Base-by-base conservation (phyloP, 192 early-diverging fungal species). In the Martensiomyces pterosporus region DNA sequence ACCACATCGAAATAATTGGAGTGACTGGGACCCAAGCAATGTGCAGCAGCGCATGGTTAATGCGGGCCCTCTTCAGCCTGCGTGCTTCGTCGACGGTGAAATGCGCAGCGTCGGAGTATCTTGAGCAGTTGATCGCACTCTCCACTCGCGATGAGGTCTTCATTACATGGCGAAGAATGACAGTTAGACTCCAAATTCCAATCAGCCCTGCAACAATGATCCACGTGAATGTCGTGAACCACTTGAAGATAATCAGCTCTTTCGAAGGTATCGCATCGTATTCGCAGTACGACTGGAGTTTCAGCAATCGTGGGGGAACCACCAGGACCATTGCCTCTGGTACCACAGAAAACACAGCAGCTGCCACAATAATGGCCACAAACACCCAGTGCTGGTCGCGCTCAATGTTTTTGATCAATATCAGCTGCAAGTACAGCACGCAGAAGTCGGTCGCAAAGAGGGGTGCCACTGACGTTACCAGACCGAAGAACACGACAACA, bases 211-310 rank as follows among this genome's bases (percentile, higher is more conserved):
- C 36, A 16, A 69, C 3, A 0, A 43, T 17, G 9, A 57, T 38
- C 66, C 66, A 69, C 17, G 62, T 62, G 26, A 62, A 62, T 16
- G 58, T 49, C 9, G 62, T 59, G 0, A 58, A 50, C 66, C 66
- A 69, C 24, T 69, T 37, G 46, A 69, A 69, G 10, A 54, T 16
- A 49, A 69, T 62, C 14, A 61, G 54, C 8, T 50, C 10, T 9
- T 33, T 43, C 9, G 26, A 41, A 2, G 66, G 66, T 12, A 52
- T 25, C 1, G 16, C 17, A 8, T 23, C 22, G 16, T 39, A 69
- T 13, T 53, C 59, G 46, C 66, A 69, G 16, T 49, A 62, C 4
- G 52, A 45, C 0, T 25, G 0, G 41, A 69, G 48, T 2, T 59
- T 59, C 7, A 55, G 59, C 0, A 24, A 38, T 0, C 21, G n/a